Evolutionary conservation across 306 rosid species (phyloP).

Genomic region (Glycine latifolia): DNA sequence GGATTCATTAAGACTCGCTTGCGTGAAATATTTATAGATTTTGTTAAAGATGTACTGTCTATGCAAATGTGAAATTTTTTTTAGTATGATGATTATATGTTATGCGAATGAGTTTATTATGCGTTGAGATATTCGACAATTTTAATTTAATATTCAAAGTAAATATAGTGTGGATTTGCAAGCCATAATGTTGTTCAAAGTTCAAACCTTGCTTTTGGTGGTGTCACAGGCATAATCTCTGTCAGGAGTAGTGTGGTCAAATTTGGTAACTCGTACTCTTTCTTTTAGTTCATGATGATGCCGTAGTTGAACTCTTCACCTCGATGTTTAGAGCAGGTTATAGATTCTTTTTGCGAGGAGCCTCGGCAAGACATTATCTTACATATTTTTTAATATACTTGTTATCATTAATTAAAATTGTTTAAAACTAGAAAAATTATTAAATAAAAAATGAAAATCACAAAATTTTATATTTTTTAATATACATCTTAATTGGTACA

Average conservation of each 20-base stretch:
- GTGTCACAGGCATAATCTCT: neutral
- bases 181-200: neutral
- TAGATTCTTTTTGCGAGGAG: neutral
- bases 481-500: too few species aligned
- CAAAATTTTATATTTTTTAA: too few species aligned
- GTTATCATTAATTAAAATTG: too few species aligned
- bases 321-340: neutral
- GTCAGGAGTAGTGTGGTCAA: conserved; percentile 22
- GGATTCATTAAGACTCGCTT: too few species aligned
- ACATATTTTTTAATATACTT: too few species aligned
- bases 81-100: neutral
- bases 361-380: neutral
- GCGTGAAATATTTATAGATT: too few species aligned
- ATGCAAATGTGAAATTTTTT: too few species aligned
- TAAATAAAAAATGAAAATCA: too few species aligned
- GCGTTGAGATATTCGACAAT: neutral
- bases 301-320: neutral
- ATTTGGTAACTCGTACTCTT: neutral
- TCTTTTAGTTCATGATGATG: neutral
- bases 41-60: too few species aligned
- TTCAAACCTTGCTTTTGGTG: conserved; percentile 9
- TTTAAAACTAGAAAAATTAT: too few species aligned
- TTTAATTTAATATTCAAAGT: neutral
- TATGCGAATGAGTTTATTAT: neutral
- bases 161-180: neutral